phyloP scores from a whole-genome alignment of 1,284 basidiomycete genomes.

The Leccinum subfulvum region DNA sequence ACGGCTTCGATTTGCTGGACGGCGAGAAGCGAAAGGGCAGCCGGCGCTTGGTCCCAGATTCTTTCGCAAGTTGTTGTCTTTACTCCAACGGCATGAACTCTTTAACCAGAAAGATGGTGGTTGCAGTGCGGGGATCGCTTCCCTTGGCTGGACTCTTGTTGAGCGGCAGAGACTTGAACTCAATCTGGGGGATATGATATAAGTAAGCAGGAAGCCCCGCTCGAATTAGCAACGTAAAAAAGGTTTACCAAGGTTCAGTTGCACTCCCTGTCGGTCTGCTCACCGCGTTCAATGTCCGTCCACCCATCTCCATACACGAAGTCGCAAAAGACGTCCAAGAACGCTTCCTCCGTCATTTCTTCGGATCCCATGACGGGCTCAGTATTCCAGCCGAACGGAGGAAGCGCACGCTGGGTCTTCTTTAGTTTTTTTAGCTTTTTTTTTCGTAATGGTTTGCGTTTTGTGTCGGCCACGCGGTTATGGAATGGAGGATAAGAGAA shows the following conservation, averaged over 20 bases:
- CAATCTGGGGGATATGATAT: slow-evolving; percentile 56
- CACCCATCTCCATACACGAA: slow-evolving; percentile 75
- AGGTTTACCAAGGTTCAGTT: slow-evolving; percentile 84
- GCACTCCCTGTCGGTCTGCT: slow-evolving; percentile 78
- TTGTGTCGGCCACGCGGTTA: slow-evolving; percentile 71
- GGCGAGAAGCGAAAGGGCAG: slow-evolving; percentile 50
- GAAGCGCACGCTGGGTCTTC: slow-evolving; percentile 78
- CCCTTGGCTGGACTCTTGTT: slow-evolving; percentile 22
- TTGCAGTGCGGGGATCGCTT: slow-evolving; percentile 52
- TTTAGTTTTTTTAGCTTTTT: slow-evolving; percentile 59
- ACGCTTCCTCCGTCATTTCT: slow-evolving; percentile 81
- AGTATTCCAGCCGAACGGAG: slow-evolving; percentile 83
- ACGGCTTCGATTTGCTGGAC: slow-evolving; percentile 50
- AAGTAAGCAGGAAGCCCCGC: slow-evolving; percentile 7
- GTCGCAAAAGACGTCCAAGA: slow-evolving; percentile 85
- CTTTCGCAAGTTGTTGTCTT: slow-evolving; percentile 65
- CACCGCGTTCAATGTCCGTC: slow-evolving; percentile 74
- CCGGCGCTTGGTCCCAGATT: slow-evolving; percentile 42
- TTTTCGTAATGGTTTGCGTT: slow-evolving; percentile 59
- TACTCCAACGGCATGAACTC: slow-evolving; percentile 88
- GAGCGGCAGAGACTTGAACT: slow-evolving; percentile 74
- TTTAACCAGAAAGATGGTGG: slow-evolving; percentile 76
- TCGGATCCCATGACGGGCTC: slow-evolving; percentile 72
- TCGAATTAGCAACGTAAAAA: slow-evolving; percentile 16
- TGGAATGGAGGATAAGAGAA: slow-evolving; percentile 60